These are phyloP conservation scores for Podila minutissima DNA, from an alignment of 192 early-diverging fungal species.

Conservation along the genomic window DNA sequence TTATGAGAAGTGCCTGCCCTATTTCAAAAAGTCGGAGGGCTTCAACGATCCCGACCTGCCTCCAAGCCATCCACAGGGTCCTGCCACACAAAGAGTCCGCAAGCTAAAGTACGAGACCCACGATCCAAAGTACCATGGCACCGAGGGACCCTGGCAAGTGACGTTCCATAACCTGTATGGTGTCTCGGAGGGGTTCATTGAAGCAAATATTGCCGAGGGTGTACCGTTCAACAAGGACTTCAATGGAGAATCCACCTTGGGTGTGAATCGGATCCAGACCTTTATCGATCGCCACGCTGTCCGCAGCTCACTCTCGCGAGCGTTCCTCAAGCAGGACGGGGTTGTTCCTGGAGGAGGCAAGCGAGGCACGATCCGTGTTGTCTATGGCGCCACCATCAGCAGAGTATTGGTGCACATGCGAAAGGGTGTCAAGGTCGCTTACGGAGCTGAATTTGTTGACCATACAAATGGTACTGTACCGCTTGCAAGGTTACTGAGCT, in stretches of 20 bases:
- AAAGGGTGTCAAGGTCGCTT: slow-evolving; percentile 28
- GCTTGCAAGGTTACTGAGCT: not conserved
- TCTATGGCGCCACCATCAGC: slow-evolving; percentile 14
- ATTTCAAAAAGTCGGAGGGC: slow-evolving; percentile 30
- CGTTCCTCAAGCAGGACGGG: slow-evolving; percentile 20
- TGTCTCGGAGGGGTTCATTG: slow-evolving; percentile 16
- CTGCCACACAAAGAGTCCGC: slow-evolving; percentile 17
- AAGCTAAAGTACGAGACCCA: slow-evolving; percentile 17
- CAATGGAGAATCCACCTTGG: slow-evolving; percentile 35
- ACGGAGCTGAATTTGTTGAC: slow-evolving; percentile 39
- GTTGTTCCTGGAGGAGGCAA: slow-evolving; percentile 21
- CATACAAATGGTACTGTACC: slow-evolving; percentile 20
- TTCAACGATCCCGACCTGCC: slow-evolving; percentile 30
- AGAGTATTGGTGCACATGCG: slow-evolving; percentile 14
- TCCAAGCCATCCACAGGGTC: slow-evolving; percentile 3
- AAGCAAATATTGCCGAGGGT: slow-evolving; percentile 20
- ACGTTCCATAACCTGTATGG: slow-evolving; percentile 17
- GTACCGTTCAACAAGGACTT: slow-evolving; percentile 31
- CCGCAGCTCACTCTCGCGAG: slow-evolving; percentile 40
- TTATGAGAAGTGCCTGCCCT: slow-evolving; percentile 1
- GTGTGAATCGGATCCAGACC: slow-evolving; percentile 26
- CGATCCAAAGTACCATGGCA: slow-evolving; percentile 33
- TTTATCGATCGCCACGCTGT: slow-evolving; percentile 38
- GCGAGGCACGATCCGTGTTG: slow-evolving; percentile 30
- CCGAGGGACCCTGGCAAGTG: slow-evolving; percentile 41